phyloP scores from a whole-genome alignment of 495 filamentous ascomycete genomes.

The Echria macrotheca region DNA sequence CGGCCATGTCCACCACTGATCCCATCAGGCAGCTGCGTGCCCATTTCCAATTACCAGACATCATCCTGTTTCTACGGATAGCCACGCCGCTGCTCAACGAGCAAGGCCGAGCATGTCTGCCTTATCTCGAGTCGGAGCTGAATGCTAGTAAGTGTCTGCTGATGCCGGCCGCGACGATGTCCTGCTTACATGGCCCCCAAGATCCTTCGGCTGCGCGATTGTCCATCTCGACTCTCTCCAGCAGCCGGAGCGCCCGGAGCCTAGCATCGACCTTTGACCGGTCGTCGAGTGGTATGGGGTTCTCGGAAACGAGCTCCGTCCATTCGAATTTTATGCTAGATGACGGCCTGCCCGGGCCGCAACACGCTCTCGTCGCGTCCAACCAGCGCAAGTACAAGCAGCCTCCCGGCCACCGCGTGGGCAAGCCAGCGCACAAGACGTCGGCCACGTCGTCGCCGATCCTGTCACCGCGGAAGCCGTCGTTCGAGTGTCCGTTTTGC shows the following conservation, averaged over 20 bases:
- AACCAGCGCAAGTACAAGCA: conserved; percentile 2
- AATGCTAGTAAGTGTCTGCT: conserved; percentile 1
- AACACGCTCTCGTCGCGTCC: neutral
- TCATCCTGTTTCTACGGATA: conserved; percentile 4
- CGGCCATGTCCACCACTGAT: conserved; percentile 3
- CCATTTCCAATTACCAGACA: conserved; percentile 4
- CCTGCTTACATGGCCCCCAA: no score
- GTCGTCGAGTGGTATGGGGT: conserved; percentile 7
- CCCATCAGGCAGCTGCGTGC: conserved; percentile 8
- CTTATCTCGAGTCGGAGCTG: conserved; percentile 7
- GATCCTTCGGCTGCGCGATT: neutral
- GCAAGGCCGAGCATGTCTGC: neutral
- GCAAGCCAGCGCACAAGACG: conserved; percentile 2
- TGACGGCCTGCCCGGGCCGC: neutral
- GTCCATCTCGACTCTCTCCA: conserved; percentile 7
- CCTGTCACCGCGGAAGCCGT: conserved; percentile 11
- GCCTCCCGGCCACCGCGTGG: neutral
- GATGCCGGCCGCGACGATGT: no score
- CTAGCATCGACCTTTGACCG: conserved; percentile 4
- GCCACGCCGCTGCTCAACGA: conserved; percentile 4
- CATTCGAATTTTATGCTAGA: conserved; percentile 6
- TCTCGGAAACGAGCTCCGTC: conserved; percentile 11
- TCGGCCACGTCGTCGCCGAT: conserved; percentile 8
- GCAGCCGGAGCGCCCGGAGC: conserved; percentile 8
- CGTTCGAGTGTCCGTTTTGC: conserved; percentile 25